A percentile compares a stretch with the other conserved stretches of the same genome.
Evolutionary conservation across 495 filamentous ascomycete species (phyloP).

Genomic region (Achaetomiella virescens): DNA sequence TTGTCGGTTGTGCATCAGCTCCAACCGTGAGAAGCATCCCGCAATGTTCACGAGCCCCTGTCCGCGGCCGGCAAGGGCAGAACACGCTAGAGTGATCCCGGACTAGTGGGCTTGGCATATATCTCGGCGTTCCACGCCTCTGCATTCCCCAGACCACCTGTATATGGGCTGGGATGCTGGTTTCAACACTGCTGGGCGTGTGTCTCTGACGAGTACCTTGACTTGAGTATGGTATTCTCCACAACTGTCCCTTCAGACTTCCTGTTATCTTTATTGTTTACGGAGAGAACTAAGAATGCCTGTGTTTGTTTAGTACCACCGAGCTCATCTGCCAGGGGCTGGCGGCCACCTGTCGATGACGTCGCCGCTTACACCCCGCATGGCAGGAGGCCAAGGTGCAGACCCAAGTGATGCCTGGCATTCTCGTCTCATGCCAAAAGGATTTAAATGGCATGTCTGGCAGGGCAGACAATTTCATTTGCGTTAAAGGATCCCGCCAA

Average conservation of each 20-base stretch:
- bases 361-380: slow-evolving; percentile 20
- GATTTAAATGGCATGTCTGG: not conserved
- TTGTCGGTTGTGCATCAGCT: slow-evolving; percentile 11
- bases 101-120: not conserved
- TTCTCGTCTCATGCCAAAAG: not conserved
- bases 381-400: not conserved
- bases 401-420: not conserved
- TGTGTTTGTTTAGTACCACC: not conserved
- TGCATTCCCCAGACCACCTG: too few relatives aligned
- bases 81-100: not conserved
- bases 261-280: too few relatives aligned
- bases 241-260: too few relatives aligned
- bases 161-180: too few relatives aligned
- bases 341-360: slow-evolving; percentile 25
- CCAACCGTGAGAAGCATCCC: slow-evolving; percentile 1
- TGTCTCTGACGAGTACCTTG: too few relatives aligned
- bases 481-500: too few relatives aligned
- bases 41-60: slow-evolving; percentile 11
- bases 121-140: not conserved
- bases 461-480: too few relatives aligned
- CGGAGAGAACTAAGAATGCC: too few relatives aligned
- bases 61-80: slow-evolving; percentile 2
- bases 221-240: too few relatives aligned
- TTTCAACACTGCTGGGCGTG: too few relatives aligned
- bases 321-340: not conserved